These are phyloP conservation scores for Rhododendron vialii DNA, from an alignment of 148 eudicot species.

Conservation along the genomic window DNA sequence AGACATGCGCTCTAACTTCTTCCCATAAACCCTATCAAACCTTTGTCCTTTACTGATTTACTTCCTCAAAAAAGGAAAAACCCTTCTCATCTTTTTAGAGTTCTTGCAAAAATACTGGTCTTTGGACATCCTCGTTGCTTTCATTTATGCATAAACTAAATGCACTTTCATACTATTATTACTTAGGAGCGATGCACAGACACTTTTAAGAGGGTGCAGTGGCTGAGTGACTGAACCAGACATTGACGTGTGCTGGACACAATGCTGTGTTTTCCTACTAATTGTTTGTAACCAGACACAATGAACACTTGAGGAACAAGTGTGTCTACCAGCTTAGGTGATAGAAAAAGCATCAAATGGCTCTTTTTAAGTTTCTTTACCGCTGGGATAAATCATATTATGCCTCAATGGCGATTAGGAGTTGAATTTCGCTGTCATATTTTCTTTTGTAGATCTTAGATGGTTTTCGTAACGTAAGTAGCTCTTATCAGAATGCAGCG, in stretches of 20 bases:
- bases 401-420: neutral
- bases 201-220: constrained; percentile 1
- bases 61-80: neutral
- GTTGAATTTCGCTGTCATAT: neutral
- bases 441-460: neutral
- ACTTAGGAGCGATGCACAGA: neutral
- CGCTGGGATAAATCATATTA: neutral
- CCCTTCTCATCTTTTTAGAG: neutral
- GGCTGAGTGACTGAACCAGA: neutral
- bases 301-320: neutral
- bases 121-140: neutral
- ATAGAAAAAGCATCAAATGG: constrained; percentile 3
- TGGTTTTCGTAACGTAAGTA: neutral
- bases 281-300: neutral
- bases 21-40: neutral
- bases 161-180: neutral
- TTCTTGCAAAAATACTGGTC: neutral
- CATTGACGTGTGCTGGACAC: neutral
- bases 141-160: neutral
- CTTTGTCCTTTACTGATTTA: neutral
- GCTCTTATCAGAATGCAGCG: neutral
- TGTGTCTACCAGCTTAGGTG: neutral
- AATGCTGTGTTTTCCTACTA: neutral
- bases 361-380: neutral
- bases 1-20: neutral